Evolutionary conservation across 2,329 filamentous ascomycete genomes (phyloP).

Genomic region (Xylariaceae sp.): DNA sequence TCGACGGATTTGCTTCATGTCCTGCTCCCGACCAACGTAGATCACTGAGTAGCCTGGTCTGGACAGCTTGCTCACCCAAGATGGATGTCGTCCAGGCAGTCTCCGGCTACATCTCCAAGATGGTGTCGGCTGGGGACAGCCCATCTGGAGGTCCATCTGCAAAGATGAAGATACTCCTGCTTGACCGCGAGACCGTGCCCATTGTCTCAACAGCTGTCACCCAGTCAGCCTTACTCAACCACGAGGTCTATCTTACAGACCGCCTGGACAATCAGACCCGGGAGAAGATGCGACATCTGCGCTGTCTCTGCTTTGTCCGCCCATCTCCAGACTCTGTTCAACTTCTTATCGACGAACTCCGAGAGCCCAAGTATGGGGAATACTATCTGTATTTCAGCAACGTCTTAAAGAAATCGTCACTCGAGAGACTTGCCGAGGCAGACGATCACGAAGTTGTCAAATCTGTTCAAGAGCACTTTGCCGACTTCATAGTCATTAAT

Average conservation of each 20-base stretch:
- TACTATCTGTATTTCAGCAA: constrained; percentile 98
- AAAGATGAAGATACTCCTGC: constrained; percentile 97
- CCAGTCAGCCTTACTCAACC: constrained; percentile 88
- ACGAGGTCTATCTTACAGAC: constrained; percentile 97
- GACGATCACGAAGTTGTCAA: constrained; percentile 98
- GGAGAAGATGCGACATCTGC: constrained; percentile 97
- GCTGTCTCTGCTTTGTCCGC: constrained; percentile 88
- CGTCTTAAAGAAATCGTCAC: constrained; percentile 90
- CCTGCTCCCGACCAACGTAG: too few relatives aligned
- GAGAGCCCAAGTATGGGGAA: constrained; percentile 95
- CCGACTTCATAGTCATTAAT: constrained; percentile 93
- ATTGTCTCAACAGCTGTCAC: constrained; percentile 95
- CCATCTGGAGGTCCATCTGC: constrained; percentile 64
- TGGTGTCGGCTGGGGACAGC: constrained; percentile 81
- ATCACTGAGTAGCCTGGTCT: too few relatives aligned
- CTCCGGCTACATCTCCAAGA: constrained; percentile 93
- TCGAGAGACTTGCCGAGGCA: constrained; percentile 91
- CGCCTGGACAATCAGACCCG: constrained; percentile 84
- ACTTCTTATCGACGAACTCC: constrained; percentile 87
- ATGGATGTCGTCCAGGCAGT: constrained; percentile 97
- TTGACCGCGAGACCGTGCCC: constrained; percentile 90
- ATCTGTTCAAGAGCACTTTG: constrained; percentile 90
- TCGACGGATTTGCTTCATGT: too few relatives aligned
- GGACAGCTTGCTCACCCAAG: constrained; percentile 26
- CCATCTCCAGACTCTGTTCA: constrained; percentile 93